phyloP scores from a whole-genome alignment of 441 rosid species.

The Aquilaria agallochum region DNA sequence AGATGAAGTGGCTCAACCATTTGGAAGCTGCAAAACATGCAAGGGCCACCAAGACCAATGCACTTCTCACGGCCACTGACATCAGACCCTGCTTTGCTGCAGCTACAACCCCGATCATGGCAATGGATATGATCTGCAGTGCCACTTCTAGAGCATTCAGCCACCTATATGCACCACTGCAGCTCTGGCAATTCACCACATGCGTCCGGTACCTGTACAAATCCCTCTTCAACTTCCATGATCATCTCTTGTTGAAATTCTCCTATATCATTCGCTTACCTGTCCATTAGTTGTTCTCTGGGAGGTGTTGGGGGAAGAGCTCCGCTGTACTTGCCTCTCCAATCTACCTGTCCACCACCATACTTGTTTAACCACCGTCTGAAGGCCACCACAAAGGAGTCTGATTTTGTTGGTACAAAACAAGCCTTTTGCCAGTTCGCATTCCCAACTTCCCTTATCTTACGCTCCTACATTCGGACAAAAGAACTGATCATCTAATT shows the following conservation, averaged over 20 bases:
- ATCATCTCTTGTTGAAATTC: too few relatives aligned
- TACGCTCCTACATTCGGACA: constrained; percentile 56
- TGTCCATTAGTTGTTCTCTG: constrained; percentile 77
- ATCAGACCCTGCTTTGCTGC: constrained; percentile 39
- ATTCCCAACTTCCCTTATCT: constrained; percentile 60
- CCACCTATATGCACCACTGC: constrained; percentile 54
- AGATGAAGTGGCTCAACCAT: constrained; percentile 71
- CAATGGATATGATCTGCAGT: constrained; percentile 54
- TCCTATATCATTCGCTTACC: constrained; percentile 33
- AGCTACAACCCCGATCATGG: constrained; percentile 56
- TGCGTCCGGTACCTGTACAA: constrained; percentile 78
- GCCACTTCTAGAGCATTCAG: constrained; percentile 57
- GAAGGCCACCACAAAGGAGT: constrained; percentile 71
- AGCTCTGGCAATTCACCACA: constrained; percentile 82
- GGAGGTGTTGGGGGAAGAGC: constrained; percentile 78
- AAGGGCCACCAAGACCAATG: constrained; percentile 44
- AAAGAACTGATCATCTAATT: not conserved
- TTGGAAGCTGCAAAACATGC: constrained; percentile 69
- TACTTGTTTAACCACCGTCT: constrained; percentile 82
- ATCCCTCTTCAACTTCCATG: not conserved
- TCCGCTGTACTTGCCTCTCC: constrained; percentile 70
- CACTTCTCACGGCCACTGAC: constrained; percentile 38
- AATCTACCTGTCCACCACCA: constrained; percentile 56
- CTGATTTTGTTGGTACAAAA: constrained; percentile 81
- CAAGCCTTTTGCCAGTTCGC: constrained; percentile 85